Conservation (phyloP, 2,329 filamentous ascomycete species). For the Penicillium digitatum region DNA sequence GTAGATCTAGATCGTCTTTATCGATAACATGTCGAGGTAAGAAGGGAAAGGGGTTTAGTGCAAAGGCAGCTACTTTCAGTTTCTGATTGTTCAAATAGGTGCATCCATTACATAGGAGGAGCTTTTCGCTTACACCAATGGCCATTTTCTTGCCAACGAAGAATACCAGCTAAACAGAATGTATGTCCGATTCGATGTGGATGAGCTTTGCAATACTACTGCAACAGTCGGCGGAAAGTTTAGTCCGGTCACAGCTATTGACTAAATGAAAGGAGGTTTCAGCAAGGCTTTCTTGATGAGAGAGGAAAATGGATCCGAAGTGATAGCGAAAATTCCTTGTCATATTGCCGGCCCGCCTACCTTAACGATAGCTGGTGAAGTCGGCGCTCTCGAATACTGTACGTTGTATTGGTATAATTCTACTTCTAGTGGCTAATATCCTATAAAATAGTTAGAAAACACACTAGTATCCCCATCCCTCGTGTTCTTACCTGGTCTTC, state of each 20-base stretch:
- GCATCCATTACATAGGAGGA: conserved; percentile 20
- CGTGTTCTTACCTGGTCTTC: conserved; percentile 25
- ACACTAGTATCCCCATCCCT: conserved; percentile 26
- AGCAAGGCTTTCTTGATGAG: not conserved
- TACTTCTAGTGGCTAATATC: not conserved
- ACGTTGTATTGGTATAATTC: conserved; percentile 4
- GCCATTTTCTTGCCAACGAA: not conserved
- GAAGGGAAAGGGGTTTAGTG: conserved; percentile 4
- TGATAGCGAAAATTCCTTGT: not conserved
- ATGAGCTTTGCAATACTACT: not conserved
- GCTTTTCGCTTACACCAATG: conserved; percentile 15
- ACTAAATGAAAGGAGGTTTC: not conserved
- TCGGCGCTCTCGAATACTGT: not conserved
- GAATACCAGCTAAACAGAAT: not conserved
- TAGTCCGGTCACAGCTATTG: not conserved
- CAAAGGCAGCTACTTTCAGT: conserved; percentile 1
- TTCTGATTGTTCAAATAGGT: conserved; percentile 16
- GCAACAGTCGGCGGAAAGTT: not conserved
- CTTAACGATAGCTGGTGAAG: not conserved
- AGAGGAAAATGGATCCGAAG: not conserved
- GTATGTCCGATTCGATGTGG: not conserved
- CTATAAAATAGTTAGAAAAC: conserved; percentile 13
- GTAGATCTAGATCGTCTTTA: conserved; percentile 3
- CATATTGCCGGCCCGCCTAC: not conserved
- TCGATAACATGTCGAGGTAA: conserved; percentile 18